Conservation (phyloP, 345 rosid genomes). For the Kandelia obovata region DNA sequence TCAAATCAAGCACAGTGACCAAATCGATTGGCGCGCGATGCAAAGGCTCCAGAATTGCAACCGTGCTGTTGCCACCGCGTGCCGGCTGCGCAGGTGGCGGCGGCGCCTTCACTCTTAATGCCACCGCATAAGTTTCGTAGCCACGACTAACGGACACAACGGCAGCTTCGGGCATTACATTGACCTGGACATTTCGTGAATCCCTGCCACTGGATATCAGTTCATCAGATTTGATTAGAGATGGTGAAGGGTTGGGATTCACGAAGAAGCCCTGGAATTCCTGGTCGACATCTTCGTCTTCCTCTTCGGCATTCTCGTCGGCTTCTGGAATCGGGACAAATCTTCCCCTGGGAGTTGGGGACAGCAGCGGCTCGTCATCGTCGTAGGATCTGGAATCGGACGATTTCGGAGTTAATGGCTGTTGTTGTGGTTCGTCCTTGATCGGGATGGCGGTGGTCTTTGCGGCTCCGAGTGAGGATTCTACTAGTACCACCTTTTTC, state of each 20-base stretch:
- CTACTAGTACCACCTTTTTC: conserved; percentile 22
- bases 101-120: conserved; percentile 27
- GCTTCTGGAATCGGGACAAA: conserved; percentile 32
- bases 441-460: neutral
- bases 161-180: conserved; percentile 23
- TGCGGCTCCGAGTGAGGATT: conserved; percentile 21
- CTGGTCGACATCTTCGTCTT: conserved; percentile 30
- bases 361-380: conserved; percentile 31
- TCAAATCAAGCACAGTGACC: conserved; percentile 30
- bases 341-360: conserved; percentile 23
- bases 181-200: conserved; percentile 38
- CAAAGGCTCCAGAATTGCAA: conserved; percentile 28
- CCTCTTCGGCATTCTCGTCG: conserved; percentile 23
- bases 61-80: conserved; percentile 1
- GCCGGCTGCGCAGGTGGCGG: conserved; percentile 22
- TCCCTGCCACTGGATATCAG: conserved; percentile 26
- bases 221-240: conserved; percentile 42
- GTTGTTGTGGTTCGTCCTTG: neutral
- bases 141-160: conserved; percentile 25
- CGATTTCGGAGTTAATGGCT: conserved; percentile 7
- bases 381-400: conserved; percentile 25
- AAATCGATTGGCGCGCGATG: conserved; percentile 36
- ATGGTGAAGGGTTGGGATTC: conserved; percentile 39
- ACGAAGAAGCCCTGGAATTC: conserved; percentile 82
- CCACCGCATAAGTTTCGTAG: conserved; percentile 27